These are phyloP conservation scores for Fonsecaea multimorphosa DNA, from an alignment of 2,329 filamentous ascomycete species.

Conservation along the genomic window DNA sequence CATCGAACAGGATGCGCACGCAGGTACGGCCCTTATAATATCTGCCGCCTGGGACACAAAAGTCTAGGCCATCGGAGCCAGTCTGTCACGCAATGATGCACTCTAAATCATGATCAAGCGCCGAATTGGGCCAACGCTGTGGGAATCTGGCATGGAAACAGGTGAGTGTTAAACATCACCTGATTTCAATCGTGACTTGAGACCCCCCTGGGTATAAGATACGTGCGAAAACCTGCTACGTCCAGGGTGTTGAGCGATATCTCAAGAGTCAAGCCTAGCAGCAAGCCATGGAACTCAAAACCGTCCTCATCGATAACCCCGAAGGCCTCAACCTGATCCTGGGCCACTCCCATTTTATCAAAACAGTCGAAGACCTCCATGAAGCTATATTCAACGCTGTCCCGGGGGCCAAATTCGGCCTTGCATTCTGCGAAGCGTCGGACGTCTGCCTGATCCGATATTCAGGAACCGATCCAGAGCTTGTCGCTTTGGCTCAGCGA, in stretches of 20 bases:
- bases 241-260: not conserved
- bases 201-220: not conserved
- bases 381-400: constrained; percentile 14
- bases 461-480: constrained; percentile 8
- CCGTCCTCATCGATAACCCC: constrained; percentile 1
- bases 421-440: constrained; percentile 12
- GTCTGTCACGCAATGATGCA: not conserved
- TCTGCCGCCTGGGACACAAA: not conserved
- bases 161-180: constrained; percentile 3
- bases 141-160: not conserved
- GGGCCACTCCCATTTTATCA: constrained; percentile 11
- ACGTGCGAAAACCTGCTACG: not conserved
- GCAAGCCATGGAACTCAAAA: constrained; percentile 8
- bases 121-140: not conserved
- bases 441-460: constrained; percentile 4
- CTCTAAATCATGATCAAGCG: not conserved
- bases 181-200: not conserved
- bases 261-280: not conserved
- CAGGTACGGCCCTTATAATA: not conserved
- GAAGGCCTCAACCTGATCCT: constrained; percentile 9
- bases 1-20: not conserved
- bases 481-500: not conserved
- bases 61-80: not conserved
- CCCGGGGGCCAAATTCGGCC: constrained; percentile 9
- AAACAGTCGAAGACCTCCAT: constrained; percentile 12